These are phyloP conservation scores for Fusarium sp. DNA, from an alignment of 2,329 filamentous ascomycete genomes.

Conservation along the genomic window DNA sequence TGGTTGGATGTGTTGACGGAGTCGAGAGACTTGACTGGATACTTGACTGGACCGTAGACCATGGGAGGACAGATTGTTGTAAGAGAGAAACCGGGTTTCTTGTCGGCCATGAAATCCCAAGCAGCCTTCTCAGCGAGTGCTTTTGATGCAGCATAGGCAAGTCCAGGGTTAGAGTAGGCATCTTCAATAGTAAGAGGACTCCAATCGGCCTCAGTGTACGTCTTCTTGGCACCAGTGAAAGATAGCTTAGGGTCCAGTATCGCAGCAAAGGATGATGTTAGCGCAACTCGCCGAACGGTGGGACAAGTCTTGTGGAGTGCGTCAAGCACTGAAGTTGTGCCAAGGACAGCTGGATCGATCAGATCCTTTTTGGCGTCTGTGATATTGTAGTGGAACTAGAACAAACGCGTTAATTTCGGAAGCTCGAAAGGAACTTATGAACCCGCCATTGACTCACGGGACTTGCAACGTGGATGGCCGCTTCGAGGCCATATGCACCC, in stretches of 20 bases:
- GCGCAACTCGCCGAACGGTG: neutral
- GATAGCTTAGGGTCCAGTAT: neutral
- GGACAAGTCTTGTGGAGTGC: neutral
- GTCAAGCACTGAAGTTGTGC: neutral
- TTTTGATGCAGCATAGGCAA: neutral
- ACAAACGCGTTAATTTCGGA: neutral
- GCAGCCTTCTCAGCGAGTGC: neutral
- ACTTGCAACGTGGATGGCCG: neutral
- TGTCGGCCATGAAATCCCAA: neutral
- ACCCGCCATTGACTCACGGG: neutral
- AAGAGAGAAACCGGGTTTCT: neutral
- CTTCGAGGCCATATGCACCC: neutral
- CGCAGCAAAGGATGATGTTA: neutral
- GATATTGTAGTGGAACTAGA: neutral
- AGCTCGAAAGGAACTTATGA: neutral
- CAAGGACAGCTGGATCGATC: neutral
- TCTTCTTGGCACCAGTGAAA: neutral
- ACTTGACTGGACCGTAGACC: neutral
- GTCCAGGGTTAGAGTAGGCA: neutral
- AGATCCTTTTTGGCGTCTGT: neutral
- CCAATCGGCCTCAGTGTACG: neutral
- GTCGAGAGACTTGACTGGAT: neutral
- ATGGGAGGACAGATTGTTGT: neutral
- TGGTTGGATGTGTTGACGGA: neutral
- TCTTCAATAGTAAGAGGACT: neutral